Conservation (phyloP, 2,329 filamentous ascomycete genomes). For the Tolypocladium ophioglossoides region DNA sequence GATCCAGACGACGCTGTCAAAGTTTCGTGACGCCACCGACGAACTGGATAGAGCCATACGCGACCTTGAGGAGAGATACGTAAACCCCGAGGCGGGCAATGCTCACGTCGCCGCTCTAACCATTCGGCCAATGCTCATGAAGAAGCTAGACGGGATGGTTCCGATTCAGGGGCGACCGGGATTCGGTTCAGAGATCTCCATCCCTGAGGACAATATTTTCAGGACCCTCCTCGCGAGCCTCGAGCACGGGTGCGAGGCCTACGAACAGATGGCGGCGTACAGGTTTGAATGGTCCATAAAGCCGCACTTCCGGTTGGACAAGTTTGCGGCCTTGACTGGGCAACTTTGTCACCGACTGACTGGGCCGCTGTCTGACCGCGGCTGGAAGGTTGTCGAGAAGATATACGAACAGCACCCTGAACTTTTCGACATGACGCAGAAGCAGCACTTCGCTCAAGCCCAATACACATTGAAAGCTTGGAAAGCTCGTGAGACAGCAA, state of each 20-base stretch:
- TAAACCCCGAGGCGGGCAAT: conserved; percentile 40
- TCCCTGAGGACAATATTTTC: conserved; percentile 43
- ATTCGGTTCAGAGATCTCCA: conserved; percentile 37
- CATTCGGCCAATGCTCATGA: conserved; percentile 34
- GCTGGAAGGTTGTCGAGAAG: conserved; percentile 36
- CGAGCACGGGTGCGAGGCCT: conserved; percentile 35
- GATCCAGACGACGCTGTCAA: conserved; percentile 19
- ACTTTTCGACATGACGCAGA: conserved; percentile 36
- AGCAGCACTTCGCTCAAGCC: conserved; percentile 32
- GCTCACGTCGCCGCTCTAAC: conserved; percentile 39
- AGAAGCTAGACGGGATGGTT: conserved; percentile 36
- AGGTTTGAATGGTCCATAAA: conserved; percentile 47
- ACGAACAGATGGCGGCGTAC: conserved; percentile 28
- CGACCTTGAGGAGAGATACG: conserved; percentile 35
- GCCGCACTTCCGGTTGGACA: conserved; percentile 43
- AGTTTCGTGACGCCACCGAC: conserved; percentile 30
- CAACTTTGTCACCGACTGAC: conserved; percentile 38
- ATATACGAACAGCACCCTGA: conserved; percentile 39
- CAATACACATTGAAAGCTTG: conserved; percentile 40
- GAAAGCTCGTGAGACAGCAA: conserved; percentile 33
- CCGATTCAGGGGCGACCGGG: conserved; percentile 36
- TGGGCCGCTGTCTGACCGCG: conserved; percentile 40
- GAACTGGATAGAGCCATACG: conserved; percentile 31
- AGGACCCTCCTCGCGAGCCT: conserved; percentile 38
- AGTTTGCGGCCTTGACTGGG: conserved; percentile 44